phyloP scores from a whole-genome alignment of 75 land plant species.

The Isoetes taiwanensis region DNA sequence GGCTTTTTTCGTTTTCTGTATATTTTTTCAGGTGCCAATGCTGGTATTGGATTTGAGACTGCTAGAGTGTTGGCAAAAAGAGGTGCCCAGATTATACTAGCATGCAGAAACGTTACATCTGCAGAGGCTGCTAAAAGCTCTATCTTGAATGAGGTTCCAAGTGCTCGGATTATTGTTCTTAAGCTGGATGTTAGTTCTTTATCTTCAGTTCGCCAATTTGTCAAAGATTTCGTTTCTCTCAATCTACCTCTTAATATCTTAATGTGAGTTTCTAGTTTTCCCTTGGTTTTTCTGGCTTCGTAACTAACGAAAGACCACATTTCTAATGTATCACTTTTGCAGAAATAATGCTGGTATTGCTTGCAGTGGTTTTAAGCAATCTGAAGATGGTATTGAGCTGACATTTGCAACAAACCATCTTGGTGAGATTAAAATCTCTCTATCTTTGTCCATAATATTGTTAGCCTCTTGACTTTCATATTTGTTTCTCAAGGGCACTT shows the following conservation, averaged over 20 bases:
- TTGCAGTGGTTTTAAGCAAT: conserved; percentile 31
- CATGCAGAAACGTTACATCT: neutral
- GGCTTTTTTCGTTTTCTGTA: too few species aligned
- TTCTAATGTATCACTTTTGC: neutral
- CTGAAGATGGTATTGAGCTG: conserved; percentile 61
- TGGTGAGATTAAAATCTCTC: conserved; percentile 29
- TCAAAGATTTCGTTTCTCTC: neutral
- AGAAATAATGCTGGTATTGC: conserved; percentile 72
- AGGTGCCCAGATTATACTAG: too few species aligned
- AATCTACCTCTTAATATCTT: conserved; percentile 22
- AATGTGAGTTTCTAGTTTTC: conserved; percentile 2
- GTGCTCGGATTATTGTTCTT: conserved; percentile 8
- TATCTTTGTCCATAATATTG: too few species aligned
- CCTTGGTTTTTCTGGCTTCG: too few species aligned
- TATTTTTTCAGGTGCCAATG: too few species aligned
- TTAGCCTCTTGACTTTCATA: too few species aligned
- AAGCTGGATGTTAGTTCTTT: conserved; percentile 10
- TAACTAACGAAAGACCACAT: neutral
- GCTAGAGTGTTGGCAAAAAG: too few species aligned
- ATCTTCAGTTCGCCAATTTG: conserved; percentile 17
- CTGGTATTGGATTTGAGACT: too few species aligned
- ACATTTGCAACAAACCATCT: conserved; percentile 64
- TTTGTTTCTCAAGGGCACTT: too few species aligned
- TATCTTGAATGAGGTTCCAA: conserved; percentile 6
- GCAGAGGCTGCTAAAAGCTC: conserved; percentile 7